Evolutionary conservation across 345 rosid genomes (phyloP), one percentile per base, ranked within the genome.

Genomic region (Citrus maxima): DNA sequence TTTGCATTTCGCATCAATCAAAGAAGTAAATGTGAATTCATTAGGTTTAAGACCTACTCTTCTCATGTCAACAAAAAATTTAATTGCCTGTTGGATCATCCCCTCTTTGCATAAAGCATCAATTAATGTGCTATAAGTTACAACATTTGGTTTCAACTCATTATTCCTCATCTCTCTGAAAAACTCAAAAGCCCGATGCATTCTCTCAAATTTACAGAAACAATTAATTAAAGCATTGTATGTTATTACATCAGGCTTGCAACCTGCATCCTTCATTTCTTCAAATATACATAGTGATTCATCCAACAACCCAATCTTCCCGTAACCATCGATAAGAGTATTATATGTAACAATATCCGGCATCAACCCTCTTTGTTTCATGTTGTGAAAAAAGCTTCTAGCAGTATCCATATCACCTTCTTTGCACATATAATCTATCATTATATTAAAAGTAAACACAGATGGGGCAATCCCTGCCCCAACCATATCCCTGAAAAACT

Each of bases 311-410:
- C 93, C 94, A 8, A 80, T 80, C 79, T 90, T 92, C 27, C 94
- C 97, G 60, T 76, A 88, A 32, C 97, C 94, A 83, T 89, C 92
- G 78, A 92, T 85, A 75, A 92, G 86, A 63, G 94, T 79, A 58
- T 92, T 92, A 79, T 92, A 92, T 1, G 94, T 92, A 21, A 92
- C 94, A 74, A 87, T 82, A 76, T 92, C 97, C 3, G 94, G 93
- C 34, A 79, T 72, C 76, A 89, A 72, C 28, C 92, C 88, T 82
- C 75, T 64, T 79, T 74, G 82, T 82, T 87, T 92, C 92, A 92
- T 89, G 76, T 88, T 85, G n/a, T 77, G 81, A 77, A 90, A 88
- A 78, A 89, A 82, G 46, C 81, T 38, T 77, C 81, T 82, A 24
- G 92, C 93, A 77, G 82, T 72, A 70, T 73, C 83, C 73, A 88